A percentile compares a stretch with the other conserved stretches of the same genome.
Evolutionary conservation across 441 rosid genomes (phyloP).

Genomic region (Dalechampia spathulata): DNA sequence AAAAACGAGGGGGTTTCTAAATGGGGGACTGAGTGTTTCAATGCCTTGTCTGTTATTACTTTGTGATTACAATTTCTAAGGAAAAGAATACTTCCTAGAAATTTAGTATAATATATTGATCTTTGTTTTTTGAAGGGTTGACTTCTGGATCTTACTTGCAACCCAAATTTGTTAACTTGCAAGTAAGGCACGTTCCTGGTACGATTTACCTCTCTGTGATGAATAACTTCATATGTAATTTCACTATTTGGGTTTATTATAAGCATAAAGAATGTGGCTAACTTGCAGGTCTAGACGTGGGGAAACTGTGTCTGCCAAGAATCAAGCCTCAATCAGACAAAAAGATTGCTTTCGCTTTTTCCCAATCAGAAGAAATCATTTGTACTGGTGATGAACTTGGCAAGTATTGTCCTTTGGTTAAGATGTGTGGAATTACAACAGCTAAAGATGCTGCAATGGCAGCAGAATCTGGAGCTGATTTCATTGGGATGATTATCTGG

Average conservation of each 20-base stretch:
- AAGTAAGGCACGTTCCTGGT: slow-evolving; percentile 28
- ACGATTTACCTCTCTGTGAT: slow-evolving; percentile 2
- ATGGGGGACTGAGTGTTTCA: too few species aligned
- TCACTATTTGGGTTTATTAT: not conserved
- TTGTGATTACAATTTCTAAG: not conserved
- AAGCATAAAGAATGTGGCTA: not conserved
- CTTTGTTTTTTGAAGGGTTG: slow-evolving; percentile 23
- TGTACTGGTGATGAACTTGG: slow-evolving; percentile 18
- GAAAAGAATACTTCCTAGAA: too few species aligned
- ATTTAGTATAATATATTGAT: not conserved
- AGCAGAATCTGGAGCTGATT: slow-evolving; percentile 83
- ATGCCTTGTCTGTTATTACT: too few species aligned
- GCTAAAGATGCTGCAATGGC: slow-evolving; percentile 78
- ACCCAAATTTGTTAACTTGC: slow-evolving; percentile 26
- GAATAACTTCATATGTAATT: not conserved
- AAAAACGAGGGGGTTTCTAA: too few species aligned
- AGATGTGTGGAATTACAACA: slow-evolving; percentile 89
- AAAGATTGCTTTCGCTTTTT: slow-evolving; percentile 16
- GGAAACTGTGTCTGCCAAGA: slow-evolving; percentile 15
- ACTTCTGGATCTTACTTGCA: slow-evolving; percentile 19
- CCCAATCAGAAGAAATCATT: slow-evolving; percentile 23
- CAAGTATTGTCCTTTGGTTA: slow-evolving; percentile 42
- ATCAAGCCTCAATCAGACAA: slow-evolving; percentile 14
- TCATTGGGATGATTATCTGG: slow-evolving; percentile 87
- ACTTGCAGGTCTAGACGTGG: slow-evolving; percentile 23